Evolutionary conservation across 1,139 yeast genomes (phyloP), one percentile per base, ranked within the genome.

Genomic region (Spencermartinsiella ligniputridi): DNA sequence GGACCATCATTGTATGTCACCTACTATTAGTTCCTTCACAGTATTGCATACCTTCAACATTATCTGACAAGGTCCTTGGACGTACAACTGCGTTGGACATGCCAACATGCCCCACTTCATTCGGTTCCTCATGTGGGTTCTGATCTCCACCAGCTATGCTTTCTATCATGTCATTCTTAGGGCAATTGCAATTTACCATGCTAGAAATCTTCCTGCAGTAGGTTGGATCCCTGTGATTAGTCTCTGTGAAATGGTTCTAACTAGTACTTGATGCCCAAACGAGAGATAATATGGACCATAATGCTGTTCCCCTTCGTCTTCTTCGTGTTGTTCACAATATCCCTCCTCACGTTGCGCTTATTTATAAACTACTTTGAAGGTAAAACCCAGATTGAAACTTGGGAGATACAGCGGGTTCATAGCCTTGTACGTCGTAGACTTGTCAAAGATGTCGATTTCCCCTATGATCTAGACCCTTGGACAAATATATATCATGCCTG

Each of bases 321-420:
- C 1, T 76, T 89, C 55, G 81, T 89, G 1, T 63, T 76, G 24
- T 57, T 79, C 19, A 71, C 89, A 0, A 75, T 90, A 2, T 60
- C 72, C 0, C 56, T 85, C 3, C 70, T 92, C 45, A 69, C 81
- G 21, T 46, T 81, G 2, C 72, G 96, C 50, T 83, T 90, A 47
- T 29, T 83, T 2, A 63, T 71, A 42, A 79, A 82, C 56, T 55
- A 76, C 2, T 60, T 78, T 42, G 69, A 71, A 34, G 96, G 97
- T n/a, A 83, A 79, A 75, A 81, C 97, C 2, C 95, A 88, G 62
- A 90, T 92, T 47, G 98, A 92, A 63, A 71, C 76, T 2, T 92
- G 98, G 98, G 97, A 92, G 57, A 67, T 74, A 67, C 97, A 92
- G 53, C 73, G 97, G 49, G 69, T 88, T 1, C 88, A 80, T 46